These are phyloP conservation scores for Nasturtium officinale DNA, from an alignment of 345 rosid genomes.

Conservation along the genomic window DNA sequence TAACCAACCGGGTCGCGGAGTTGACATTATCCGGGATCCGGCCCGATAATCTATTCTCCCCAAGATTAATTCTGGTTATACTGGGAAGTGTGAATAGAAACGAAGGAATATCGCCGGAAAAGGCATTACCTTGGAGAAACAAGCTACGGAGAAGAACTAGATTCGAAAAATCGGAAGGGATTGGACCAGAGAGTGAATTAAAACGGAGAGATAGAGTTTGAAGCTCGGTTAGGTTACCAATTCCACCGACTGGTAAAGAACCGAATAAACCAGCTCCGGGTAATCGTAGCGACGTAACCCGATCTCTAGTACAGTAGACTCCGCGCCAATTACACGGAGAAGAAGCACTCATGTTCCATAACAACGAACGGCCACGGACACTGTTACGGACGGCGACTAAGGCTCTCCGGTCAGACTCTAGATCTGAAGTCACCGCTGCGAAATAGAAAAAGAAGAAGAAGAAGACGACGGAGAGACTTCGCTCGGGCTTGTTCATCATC, in stretches of 20 bases:
- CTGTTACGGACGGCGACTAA: slow-evolving; percentile 59
- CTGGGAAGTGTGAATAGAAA: slow-evolving; percentile 59
- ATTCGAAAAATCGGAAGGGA: slow-evolving; percentile 68
- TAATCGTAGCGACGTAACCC: slow-evolving; percentile 61
- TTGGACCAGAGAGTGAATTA: slow-evolving; percentile 67
- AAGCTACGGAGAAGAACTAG: slow-evolving; percentile 62
- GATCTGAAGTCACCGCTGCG: slow-evolving; percentile 56
- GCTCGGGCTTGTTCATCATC: slow-evolving; percentile 39
- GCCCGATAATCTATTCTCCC: slow-evolving; percentile 62
- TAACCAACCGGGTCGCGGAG: slow-evolving; percentile 54
- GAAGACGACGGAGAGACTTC: slow-evolving; percentile 3
- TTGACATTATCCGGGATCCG: slow-evolving; percentile 54
- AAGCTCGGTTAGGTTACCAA: slow-evolving; percentile 71
- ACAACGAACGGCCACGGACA: slow-evolving; percentile 64
- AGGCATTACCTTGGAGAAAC: slow-evolving; percentile 66
- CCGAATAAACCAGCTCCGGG: slow-evolving; percentile 83
- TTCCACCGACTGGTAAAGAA: slow-evolving; percentile 51
- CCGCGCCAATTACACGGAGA: slow-evolving; percentile 82
- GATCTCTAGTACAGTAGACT: slow-evolving; percentile 52
- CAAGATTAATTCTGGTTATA: slow-evolving; percentile 63
- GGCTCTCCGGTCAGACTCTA: slow-evolving; percentile 71
- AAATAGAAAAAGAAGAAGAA: slow-evolving; percentile 17
- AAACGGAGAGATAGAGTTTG: slow-evolving; percentile 78
- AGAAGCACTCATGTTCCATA: slow-evolving; percentile 59
- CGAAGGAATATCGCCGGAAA: slow-evolving; percentile 77